Evolutionary conservation across 371 early-diverging fungal species (phyloP).

Genomic region (Coemansia sp.): DNA sequence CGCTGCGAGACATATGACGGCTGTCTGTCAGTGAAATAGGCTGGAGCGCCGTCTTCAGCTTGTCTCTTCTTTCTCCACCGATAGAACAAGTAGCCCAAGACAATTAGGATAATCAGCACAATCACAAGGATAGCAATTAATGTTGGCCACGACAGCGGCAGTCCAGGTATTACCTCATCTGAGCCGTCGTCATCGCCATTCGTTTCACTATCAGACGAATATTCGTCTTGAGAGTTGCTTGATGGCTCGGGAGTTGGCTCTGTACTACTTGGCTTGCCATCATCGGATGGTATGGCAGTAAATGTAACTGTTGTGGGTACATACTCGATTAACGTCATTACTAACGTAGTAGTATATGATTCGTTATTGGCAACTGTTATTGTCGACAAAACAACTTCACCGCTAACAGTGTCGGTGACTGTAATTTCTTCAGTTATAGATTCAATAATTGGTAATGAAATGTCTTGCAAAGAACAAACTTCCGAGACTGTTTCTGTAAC

Average conservation of each 20-base stretch:
- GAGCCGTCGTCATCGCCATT: background rate
- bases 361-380: background rate
- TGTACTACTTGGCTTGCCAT: too few relatives aligned
- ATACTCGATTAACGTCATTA: background rate
- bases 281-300: background rate
- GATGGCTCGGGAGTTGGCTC: too few relatives aligned
- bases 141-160: background rate
- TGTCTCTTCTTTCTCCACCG: constrained; percentile 9
- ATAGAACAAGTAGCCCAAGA: constrained; percentile 2
- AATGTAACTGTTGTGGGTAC: background rate
- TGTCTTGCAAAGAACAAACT: background rate
- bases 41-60: background rate
- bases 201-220: background rate
- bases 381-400: background rate
- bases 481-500: constrained; percentile 10
- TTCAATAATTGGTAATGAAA: background rate
- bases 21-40: background rate
- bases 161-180: constrained; percentile 3
- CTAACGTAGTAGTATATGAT: background rate
- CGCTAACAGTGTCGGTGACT: background rate
- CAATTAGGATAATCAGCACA: background rate
- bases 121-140: constrained; percentile 3
- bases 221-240: background rate
- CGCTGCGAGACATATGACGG: constrained; percentile 1
- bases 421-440: background rate